Evolutionary conservation across 345 rosid species (phyloP).

Genomic region (Hibiscus tridactylites): DNA sequence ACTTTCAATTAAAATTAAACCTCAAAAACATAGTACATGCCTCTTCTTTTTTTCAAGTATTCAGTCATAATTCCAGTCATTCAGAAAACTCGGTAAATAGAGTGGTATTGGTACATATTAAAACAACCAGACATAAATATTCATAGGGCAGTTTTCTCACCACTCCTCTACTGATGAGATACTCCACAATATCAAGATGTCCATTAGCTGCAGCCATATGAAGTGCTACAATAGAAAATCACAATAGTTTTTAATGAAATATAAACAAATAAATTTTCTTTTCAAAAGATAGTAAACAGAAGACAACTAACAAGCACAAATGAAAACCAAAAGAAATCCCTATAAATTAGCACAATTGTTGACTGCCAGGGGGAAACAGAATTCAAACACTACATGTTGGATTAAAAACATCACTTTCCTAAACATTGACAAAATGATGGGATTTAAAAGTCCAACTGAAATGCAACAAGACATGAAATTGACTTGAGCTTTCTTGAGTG

Average conservation of each 20-base stretch:
- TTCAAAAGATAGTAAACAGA: neutral
- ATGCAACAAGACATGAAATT: neutral
- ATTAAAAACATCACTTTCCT: neutral
- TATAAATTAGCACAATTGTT: neutral
- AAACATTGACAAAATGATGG: neutral
- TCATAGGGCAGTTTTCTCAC: slow-evolving; percentile 29
- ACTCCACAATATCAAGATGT: slow-evolving; percentile 57
- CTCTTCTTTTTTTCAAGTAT: neutral
- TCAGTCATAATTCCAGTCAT: neutral
- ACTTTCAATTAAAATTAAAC: neutral
- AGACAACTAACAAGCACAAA: neutral
- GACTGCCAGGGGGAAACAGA: neutral
- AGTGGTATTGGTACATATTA: neutral
- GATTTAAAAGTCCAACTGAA: neutral
- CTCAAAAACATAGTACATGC: neutral
- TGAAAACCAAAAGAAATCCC: neutral
- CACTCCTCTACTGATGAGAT: slow-evolving; percentile 61
- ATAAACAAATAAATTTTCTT: neutral
- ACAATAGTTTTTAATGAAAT: neutral
- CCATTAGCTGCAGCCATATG: slow-evolving; percentile 98
- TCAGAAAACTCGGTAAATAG: neutral
- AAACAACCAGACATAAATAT: neutral
- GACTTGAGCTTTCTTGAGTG: neutral
- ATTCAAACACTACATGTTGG: neutral
- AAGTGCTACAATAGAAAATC: slow-evolving; percentile 46